A percentile compares a stretch with the other conserved stretches of the same genome.
Evolutionary conservation across 352 stramenopile species (phyloP).

Genomic region (Phytophthora tubulina): DNA sequence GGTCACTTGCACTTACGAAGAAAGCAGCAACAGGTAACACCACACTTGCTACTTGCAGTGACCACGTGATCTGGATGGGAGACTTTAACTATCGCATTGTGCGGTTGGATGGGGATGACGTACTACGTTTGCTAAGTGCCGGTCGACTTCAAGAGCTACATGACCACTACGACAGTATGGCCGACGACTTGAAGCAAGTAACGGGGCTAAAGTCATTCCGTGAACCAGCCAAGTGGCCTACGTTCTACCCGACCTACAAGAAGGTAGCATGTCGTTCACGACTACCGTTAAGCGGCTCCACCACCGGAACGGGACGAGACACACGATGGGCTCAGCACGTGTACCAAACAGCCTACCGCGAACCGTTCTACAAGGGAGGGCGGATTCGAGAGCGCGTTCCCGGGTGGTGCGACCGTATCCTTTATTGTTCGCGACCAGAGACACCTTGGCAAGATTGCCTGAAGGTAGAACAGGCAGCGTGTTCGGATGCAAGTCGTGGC

Average conservation of each 20-base stretch:
- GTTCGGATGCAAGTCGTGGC: conserved; percentile 27
- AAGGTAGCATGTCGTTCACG: conserved; percentile 55
- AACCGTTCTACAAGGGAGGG: conserved; percentile 82
- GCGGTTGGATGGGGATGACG: conserved; percentile 53
- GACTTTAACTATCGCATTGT: conserved; percentile 86
- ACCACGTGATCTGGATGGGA: conserved; percentile 85
- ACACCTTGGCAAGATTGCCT: conserved; percentile 24
- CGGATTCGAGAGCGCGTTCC: conserved; percentile 69
- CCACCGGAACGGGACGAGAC: conserved; percentile 31
- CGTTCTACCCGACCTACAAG: conserved; percentile 87
- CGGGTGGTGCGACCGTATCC: conserved; percentile 77
- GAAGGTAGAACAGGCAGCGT: conserved; percentile 53
- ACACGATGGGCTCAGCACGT: conserved; percentile 61
- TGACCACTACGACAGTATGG: conserved; percentile 76
- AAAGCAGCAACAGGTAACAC: not conserved
- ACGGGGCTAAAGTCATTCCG: conserved; percentile 51
- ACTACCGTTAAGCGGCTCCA: conserved; percentile 42
- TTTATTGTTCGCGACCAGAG: conserved; percentile 51
- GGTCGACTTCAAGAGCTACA: conserved; percentile 66
- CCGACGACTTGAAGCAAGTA: conserved; percentile 54
- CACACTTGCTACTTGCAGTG: conserved; percentile 60
- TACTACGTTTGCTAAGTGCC: conserved; percentile 54
- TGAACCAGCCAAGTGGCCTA: conserved; percentile 70
- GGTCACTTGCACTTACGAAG: conserved; percentile 39
- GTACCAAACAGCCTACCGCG: conserved; percentile 65